phyloP scores from a whole-genome alignment of 768 basidiomycete genomes.

The Boletellus sp. region DNA sequence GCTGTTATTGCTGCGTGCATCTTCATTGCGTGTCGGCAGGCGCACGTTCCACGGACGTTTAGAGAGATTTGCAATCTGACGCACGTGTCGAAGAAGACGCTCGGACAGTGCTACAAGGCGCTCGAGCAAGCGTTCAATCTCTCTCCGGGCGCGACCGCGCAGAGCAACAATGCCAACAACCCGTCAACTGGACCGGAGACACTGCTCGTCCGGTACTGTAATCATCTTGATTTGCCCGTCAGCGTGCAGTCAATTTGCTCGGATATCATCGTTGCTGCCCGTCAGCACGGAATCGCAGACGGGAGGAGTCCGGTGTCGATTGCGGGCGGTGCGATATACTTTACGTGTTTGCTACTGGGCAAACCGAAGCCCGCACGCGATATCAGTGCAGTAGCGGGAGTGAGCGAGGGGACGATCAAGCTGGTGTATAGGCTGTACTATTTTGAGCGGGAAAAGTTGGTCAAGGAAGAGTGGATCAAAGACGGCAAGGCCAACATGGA shows the following conservation, averaged over 20 bases:
- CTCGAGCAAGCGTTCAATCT: constrained; percentile 87
- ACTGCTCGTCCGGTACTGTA: constrained; percentile 89
- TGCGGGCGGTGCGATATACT: constrained; percentile 95
- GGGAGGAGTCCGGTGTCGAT: constrained; percentile 97
- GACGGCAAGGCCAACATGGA: constrained; percentile 61
- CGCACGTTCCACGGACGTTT: constrained; percentile 93
- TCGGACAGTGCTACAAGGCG: constrained; percentile 91
- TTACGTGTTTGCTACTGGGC: constrained; percentile 81
- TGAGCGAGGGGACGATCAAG: constrained; percentile 94
- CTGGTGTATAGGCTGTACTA: constrained; percentile 82
- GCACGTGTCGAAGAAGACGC: constrained; percentile 89
- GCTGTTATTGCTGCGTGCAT: constrained; percentile 97
- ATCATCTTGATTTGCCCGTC: constrained; percentile 81
- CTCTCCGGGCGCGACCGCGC: constrained; percentile 71
- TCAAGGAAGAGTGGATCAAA: constrained; percentile 83
- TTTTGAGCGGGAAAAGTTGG: constrained; percentile 67
- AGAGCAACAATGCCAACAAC: constrained; percentile 33
- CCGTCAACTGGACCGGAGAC: constrained; percentile 75
- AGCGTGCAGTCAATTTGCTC: constrained; percentile 80
- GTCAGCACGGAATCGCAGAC: constrained; percentile 84
- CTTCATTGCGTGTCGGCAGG: constrained; percentile 95
- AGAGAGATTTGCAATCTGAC: constrained; percentile 93
- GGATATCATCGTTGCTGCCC: constrained; percentile 77
- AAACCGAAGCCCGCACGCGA: constrained; percentile 74
- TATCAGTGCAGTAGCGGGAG: constrained; percentile 87